Evolutionary conservation across 805 yeast genomes (phyloP), one percentile per base, ranked within the genome.

Genomic region (Wickerhamiella sergipiensis): DNA sequence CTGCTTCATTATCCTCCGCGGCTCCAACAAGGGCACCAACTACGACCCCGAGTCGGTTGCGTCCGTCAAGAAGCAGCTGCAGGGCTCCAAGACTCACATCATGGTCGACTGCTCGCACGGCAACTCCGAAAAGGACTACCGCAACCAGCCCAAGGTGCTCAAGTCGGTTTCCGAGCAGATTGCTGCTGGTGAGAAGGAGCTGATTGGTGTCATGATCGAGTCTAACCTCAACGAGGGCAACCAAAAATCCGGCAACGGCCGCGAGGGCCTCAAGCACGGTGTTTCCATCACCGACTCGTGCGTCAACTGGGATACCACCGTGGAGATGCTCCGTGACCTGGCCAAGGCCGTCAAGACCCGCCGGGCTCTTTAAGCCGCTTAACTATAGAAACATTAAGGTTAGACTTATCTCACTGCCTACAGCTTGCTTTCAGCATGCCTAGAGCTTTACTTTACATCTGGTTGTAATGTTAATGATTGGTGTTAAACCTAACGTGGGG

Each of bases 41-140:
- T 92, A 79, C 73, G 97, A 88, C 66, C 83, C 79, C 57, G 77
- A 71, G 52, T 77, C 84, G n/a, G 86, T 92, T 42, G 72, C 76
- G 43, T 81, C 75, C 40, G 92, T 94, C 56, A 83, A 87, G 71
- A 72, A 67, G 31, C 77, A 78, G 65, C 77, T 86, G 60, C 52
- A 69, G 66, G 68, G 75, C 71, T 61, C 49, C 19, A 38, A 26
- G 18, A 54, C 55, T 48, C 73, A 70, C 48, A 68, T 87, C 61
- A 92, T 92, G 98, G 84, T 92, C 55, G 98, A 92, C 71, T 92
- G 96, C 71, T 89, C 97, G 46, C 98, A 92, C 70, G 98, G 96
- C 62, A 92, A 92, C 75, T 88, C 97, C 39, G 80, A 76, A 69
- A 92, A 92, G 71, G 92, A 92, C 72, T 88, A 78, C 81, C 78